Evolutionary conservation across 768 basidiomycete genomes (phyloP).

Genomic region (Russula abietina): DNA sequence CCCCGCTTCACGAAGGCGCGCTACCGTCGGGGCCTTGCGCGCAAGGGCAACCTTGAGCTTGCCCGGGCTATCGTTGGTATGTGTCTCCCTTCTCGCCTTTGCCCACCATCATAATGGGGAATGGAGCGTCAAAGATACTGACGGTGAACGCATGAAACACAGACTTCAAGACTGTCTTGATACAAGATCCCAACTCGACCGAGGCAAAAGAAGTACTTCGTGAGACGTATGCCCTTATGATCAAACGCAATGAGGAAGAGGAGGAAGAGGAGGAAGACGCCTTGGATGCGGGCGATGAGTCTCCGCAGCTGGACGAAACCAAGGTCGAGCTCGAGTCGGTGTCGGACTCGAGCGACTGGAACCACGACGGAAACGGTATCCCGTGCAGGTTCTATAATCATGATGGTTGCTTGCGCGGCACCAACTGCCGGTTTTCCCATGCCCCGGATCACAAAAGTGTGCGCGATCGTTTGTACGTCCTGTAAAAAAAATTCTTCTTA

Average conservation of each 20-base stretch:
- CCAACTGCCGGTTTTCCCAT: constrained; percentile 43
- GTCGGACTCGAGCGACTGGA: constrained; percentile 51
- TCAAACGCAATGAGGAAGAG: not conserved
- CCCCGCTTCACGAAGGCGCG: constrained; percentile 34
- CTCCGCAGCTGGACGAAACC: constrained; percentile 29
- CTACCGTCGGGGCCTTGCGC: constrained; percentile 34
- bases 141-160: not conserved
- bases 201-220: constrained; percentile 26
- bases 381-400: constrained; percentile 57
- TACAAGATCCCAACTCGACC: constrained; percentile 29
- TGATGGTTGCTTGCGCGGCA: constrained; percentile 41
- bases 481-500: not conserved
- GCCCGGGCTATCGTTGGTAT: constrained; percentile 28
- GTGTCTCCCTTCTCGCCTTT: not conserved
- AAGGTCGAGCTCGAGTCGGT: constrained; percentile 37
- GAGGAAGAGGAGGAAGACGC: constrained; percentile 12
- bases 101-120: not conserved
- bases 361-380: constrained; percentile 45
- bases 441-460: constrained; percentile 51
- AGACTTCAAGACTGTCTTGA: constrained; percentile 32
- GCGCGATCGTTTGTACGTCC: constrained; percentile 47
- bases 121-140: not conserved
- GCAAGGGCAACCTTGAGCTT: constrained; percentile 28
- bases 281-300: constrained; percentile 20
- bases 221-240: constrained; percentile 3